Evolutionary conservation across 305 asterid genomes (phyloP), one percentile per base, ranked within the genome.

Genomic region (Andrographis paniculata): DNA sequence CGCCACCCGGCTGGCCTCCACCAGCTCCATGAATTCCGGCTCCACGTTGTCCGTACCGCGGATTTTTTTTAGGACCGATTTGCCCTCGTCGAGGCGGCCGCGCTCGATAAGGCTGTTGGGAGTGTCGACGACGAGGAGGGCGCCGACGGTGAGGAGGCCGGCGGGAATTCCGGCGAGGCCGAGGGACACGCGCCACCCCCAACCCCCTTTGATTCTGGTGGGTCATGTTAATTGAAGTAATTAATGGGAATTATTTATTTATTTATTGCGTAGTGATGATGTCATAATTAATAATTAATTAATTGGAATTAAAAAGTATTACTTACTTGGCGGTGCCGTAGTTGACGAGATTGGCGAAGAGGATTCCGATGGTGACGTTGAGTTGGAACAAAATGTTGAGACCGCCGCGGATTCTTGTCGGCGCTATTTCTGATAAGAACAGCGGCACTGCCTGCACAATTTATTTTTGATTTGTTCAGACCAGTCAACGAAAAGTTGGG

Each of bases 81-180:
- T 88, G 28, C 97, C 97, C 56, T 88, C 52, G 2, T 88, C 97
- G 14, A 84, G 18, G 17, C 50, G 73, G 11, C 94, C 95, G 0
- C 97, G 72, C 27, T 84, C 94, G 1, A 88, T 84, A 27, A 88
- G 58, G 50, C 97, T 88, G 75, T 81, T 84, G 0, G 95, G 97
- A 0, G 97, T 84, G 43, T 81, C 97, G 11, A 69, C 74, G 10
- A 88, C 83, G 16, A 81, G 5, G 14, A 88, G 20, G 14, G 97
- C 80, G 4, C 97, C 97, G 0, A 88, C 0, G 0, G 94, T 84
- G 15, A 84, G 68, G 33, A 88, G 83, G 4, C 22, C 42, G 3
- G 95, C 97, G 0, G 97, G 97, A 45, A 88, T 14, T 9, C 95
- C 95, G 4, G 94, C 97, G 54, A 88, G 46, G 17, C 95, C 97